phyloP scores from a whole-genome alignment of 1,284 basidiomycete genomes.

The Malassezia obtusa region DNA sequence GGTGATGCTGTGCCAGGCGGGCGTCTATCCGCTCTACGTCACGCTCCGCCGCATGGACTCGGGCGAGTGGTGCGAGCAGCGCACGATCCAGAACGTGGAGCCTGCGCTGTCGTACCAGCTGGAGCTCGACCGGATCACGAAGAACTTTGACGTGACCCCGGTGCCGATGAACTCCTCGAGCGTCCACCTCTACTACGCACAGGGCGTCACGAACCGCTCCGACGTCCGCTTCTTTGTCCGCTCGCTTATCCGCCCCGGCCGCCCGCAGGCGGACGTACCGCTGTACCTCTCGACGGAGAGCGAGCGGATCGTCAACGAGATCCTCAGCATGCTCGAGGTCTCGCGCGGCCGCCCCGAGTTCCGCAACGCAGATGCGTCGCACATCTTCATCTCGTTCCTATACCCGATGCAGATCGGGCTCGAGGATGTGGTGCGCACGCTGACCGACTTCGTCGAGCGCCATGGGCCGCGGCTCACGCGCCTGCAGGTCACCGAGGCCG shows the following conservation, averaged over 20 bases:
- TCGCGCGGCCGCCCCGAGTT: constrained; percentile 43
- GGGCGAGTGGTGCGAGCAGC: constrained; percentile 80
- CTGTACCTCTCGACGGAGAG: constrained; percentile 98
- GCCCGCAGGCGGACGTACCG: constrained; percentile 79
- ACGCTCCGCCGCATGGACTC: constrained; percentile 64
- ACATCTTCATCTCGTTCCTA: constrained; percentile 75
- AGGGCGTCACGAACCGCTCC: constrained; percentile 87
- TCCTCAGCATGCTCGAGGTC: constrained; percentile 80
- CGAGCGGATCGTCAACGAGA: constrained; percentile 85
- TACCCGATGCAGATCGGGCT: constrained; percentile 91
- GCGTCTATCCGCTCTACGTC: constrained; percentile 88
- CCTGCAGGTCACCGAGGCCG: constrained; percentile 90
- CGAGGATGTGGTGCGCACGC: constrained; percentile 87
- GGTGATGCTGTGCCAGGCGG: constrained; percentile 78
- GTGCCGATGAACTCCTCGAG: constrained; percentile 64
- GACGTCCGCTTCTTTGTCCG: constrained; percentile 82
- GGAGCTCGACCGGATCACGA: constrained; percentile 82
- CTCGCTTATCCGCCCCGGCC: constrained; percentile 87
- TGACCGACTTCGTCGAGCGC: constrained; percentile 92
- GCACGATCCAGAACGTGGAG: constrained; percentile 95
- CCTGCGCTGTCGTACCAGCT: constrained; percentile 97
- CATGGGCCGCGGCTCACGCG: constrained; percentile 90
- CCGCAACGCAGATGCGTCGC: constrained; percentile 43
- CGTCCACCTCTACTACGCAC: constrained; percentile 69
- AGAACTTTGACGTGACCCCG: constrained; percentile 87